Evolutionary conservation across 2,329 filamentous ascomycete genomes (phyloP).

Genomic region (Paraphoma chrysanthemicola): DNA sequence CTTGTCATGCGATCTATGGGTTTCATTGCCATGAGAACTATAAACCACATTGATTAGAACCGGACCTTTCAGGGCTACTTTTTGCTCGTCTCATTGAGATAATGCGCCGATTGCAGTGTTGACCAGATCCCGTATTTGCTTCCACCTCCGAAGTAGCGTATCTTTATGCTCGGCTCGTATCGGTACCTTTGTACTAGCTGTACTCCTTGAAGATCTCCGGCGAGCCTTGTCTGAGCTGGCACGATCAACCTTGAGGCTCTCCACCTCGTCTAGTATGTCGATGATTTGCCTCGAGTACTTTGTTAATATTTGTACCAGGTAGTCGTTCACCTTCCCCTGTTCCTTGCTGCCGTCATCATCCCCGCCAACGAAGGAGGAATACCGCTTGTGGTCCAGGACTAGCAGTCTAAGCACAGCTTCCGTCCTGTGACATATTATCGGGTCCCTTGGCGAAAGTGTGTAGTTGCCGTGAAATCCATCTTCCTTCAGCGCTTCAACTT

Average conservation of each 20-base stretch:
- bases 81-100: too few species aligned
- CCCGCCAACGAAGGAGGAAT: constrained; percentile 39
- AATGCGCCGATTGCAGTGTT: constrained; percentile 22
- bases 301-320: constrained; percentile 40
- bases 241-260: constrained; percentile 24
- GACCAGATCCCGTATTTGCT: constrained; percentile 42
- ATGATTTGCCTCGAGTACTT: constrained; percentile 40
- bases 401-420: constrained; percentile 52
- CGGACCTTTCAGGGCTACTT: too few species aligned
- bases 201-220: not conserved
- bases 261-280: constrained; percentile 34
- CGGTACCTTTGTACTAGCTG: not conserved
- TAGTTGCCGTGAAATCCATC: constrained; percentile 51
- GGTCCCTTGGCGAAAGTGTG: constrained; percentile 26
- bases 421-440: constrained; percentile 53
- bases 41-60: too few species aligned
- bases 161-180: constrained; percentile 28
- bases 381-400: constrained; percentile 35
- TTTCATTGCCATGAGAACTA: too few species aligned
- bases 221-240: constrained; percentile 1
- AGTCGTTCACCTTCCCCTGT: constrained; percentile 46
- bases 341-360: constrained; percentile 44
- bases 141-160: constrained; percentile 42
- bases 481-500: constrained; percentile 48
- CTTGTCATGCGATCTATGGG: too few species aligned